phyloP scores from a whole-genome alignment of 805 yeast species.

The Tetrapisispora arboricola region DNA sequence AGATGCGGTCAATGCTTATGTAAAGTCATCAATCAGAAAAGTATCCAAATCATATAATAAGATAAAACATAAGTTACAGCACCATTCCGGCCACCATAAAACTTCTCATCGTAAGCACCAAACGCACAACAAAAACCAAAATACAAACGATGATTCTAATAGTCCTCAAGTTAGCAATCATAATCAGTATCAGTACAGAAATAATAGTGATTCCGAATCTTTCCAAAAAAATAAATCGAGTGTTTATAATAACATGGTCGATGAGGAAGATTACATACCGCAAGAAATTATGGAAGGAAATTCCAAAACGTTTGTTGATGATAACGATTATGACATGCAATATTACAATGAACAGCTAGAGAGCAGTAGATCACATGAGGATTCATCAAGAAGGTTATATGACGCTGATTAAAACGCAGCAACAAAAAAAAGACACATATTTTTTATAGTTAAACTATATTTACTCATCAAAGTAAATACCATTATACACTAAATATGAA shows the following conservation, averaged over 20 bases:
- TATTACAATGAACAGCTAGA: background rate
- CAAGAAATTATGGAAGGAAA: background rate
- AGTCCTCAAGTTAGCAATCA: too few species aligned
- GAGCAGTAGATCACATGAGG: too few species aligned
- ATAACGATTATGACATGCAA: background rate
- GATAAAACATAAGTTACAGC: background rate
- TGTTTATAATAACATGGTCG: background rate
- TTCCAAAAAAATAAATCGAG: background rate
- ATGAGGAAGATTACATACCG: conserved; percentile 1
- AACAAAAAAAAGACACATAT: too few species aligned
- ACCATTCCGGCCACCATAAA: too few species aligned
- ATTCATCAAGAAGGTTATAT: background rate
- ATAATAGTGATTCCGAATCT: background rate
- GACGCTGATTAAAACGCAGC: too few species aligned
- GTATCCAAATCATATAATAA: background rate
- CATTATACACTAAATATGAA: too few species aligned
- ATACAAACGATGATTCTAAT: too few species aligned
- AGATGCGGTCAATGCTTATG: conserved; percentile 25
- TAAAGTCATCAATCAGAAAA: conserved; percentile 7
- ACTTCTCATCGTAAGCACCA: background rate
- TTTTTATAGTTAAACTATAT: too few species aligned
- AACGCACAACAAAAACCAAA: background rate
- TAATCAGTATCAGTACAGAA: too few species aligned
- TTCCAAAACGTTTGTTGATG: background rate
- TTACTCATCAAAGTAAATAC: too few species aligned